A percentile compares a stretch with the other conserved stretches of the same genome.
These are phyloP conservation scores for Saraca asoca DNA, from an alignment of 331 rosid genomes.

Conservation along the genomic window DNA sequence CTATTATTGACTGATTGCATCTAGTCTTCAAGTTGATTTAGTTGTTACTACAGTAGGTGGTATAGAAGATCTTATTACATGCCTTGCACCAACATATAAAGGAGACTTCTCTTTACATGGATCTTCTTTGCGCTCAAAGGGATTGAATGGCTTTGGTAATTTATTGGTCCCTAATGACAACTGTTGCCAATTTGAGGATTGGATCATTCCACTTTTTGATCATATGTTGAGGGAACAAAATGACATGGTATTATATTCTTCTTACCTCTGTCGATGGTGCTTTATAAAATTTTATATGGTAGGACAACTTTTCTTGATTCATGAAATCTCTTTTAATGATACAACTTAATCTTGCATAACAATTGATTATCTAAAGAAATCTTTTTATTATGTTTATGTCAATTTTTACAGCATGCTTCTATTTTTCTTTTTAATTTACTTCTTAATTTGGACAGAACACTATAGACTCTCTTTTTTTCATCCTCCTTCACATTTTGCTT, in stretches of 20 bases:
- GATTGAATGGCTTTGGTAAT: conserved; percentile 94
- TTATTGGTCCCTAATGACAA: conserved; percentile 88
- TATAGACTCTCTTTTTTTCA: background rate
- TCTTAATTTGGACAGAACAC: background rate
- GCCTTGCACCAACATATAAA: conserved; percentile 87
- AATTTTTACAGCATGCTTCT: background rate
- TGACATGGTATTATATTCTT: conserved; percentile 54
- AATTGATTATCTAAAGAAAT: background rate
- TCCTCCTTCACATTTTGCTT: background rate
- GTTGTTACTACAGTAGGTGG: conserved; percentile 93
- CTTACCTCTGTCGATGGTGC: background rate
- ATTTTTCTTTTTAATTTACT: background rate
- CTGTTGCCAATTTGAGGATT: conserved; percentile 92
- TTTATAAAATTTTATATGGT: background rate
- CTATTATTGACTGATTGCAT: conserved; percentile 1
- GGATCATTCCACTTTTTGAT: conserved; percentile 90
- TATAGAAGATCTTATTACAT: conserved; percentile 86
- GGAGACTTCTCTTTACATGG: conserved; percentile 84
- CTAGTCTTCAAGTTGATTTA: conserved; percentile 64
- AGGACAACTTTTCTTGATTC: background rate
- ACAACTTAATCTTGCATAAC: conserved; percentile 2
- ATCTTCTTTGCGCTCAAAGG: conserved; percentile 71
- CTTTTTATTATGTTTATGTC: background rate
- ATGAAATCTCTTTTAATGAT: background rate
- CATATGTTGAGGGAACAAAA: conserved; percentile 83